phyloP scores from a whole-genome alignment of 225 moss, liverwort and hornwort genomes.

The Takakia lepidozioides region DNA sequence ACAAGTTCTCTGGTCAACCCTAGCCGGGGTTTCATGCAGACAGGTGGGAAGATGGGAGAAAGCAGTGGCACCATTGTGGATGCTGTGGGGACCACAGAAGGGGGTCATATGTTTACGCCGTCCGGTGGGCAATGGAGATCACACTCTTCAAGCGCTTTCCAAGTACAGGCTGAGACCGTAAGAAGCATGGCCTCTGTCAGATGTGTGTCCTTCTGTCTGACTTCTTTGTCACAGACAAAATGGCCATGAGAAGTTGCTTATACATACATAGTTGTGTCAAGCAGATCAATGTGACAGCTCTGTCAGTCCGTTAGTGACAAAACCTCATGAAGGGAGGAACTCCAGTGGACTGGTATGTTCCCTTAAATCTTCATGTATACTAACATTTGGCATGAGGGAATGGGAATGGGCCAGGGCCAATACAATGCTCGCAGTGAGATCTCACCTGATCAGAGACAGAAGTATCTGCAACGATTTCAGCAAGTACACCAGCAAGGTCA shows the following conservation, averaged over 20 bases:
- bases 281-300: no score
- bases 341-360: no score
- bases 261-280: no score
- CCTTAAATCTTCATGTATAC: no score
- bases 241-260: no score
- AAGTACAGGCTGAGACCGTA: conserved; percentile 53
- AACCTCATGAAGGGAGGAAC: no score
- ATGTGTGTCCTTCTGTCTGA: no score
- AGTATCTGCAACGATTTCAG: conserved; percentile 82
- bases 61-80: conserved; percentile 32
- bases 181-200: no score
- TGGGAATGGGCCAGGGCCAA: conserved; percentile 72
- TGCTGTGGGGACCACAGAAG: no score
- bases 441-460: conserved; percentile 87
- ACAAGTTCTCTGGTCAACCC: conserved; percentile 56
- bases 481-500: conserved; percentile 84
- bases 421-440: conserved; percentile 75
- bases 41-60: conserved; percentile 64
- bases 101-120: conserved; percentile 71
- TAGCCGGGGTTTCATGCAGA: conserved; percentile 53
- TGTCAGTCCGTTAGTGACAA: no score
- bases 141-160: conserved; percentile 65
- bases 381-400: no score
- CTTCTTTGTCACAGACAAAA: no score
- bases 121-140: conserved; percentile 84